Evolutionary conservation across 2,329 filamentous ascomycete genomes (phyloP), one percentile per base, ranked within the genome.

Genomic region (Leptosphaerulina australis): DNA sequence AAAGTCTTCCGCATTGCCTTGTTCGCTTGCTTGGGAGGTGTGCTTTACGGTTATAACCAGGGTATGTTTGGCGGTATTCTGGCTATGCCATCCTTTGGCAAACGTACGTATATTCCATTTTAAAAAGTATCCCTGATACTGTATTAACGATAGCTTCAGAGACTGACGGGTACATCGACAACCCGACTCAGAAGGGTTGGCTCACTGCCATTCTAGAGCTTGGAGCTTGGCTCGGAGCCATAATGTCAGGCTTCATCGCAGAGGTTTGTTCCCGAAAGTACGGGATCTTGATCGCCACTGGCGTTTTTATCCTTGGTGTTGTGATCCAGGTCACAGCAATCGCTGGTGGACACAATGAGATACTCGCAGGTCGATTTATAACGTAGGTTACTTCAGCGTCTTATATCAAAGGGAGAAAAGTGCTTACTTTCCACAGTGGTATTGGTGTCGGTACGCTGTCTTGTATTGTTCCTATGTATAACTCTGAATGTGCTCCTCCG

Each of bases 41-140:
- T 81, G 15, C 73, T 82, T 21, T 84, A 88, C 67, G 86, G 88
- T 15, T 91, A 90, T 73, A 90, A 91, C 65, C 86, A 90, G 50
- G 88, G 88, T 59, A 86, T 90, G 73, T 89, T 90, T 73, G 83
- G 83, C n/a, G 87, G 88, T 18, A 83, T 91, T 17, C 61, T 83
- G 45, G 77, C 75, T 17, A 81, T 81, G 78, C 63, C 67, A 4
- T 73, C 75, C 1, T 81, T 80, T 54, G 71, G 73, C 30, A 53
- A 67, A 34, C 71, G 71, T 75, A 59, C 20, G 18, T 20, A 4
- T 36, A 10, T 28, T 2, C 10, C 24, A n/a, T n/a, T n/a, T n/a
- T n/a, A n/a, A n/a, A n/a, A n/a, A n/a, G n/a, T n/a, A n/a, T n/a
- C n/a, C n/a, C n/a, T n/a, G n/a, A n/a, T n/a, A n/a, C 3, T 18